Percentiles rank a stretch among this genome's conserved stretches.
These are phyloP conservation scores for Sclerotinia borealis DNA, from an alignment of 2,329 filamentous ascomycete genomes.

Conservation along the genomic window DNA sequence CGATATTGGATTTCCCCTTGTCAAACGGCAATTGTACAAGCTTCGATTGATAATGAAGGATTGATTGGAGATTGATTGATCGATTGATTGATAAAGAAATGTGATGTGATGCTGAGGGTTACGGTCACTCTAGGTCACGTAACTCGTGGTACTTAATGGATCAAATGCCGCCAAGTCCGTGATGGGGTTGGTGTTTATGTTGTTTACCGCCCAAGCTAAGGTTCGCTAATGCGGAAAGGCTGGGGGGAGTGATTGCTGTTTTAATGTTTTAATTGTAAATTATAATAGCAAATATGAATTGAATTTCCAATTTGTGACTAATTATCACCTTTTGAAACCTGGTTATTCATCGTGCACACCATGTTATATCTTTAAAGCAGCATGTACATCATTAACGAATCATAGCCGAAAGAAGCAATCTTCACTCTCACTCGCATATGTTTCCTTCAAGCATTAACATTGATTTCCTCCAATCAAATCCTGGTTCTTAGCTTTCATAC, in stretches of 20 bases:
- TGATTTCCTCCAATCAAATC: background rate
- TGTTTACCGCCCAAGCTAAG: conserved; percentile 7
- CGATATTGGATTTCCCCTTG: background rate
- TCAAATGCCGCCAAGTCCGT: conserved; percentile 7
- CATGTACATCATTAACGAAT: conserved; percentile 1
- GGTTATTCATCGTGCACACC: background rate
- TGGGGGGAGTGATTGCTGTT: background rate
- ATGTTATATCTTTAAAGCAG: background rate
- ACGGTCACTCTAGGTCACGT: too few relatives aligned
- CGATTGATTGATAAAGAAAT: background rate
- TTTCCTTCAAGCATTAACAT: background rate
- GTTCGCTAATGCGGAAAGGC: conserved; percentile 8
- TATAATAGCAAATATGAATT: background rate
- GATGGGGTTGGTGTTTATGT: background rate
- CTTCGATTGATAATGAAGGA: background rate
- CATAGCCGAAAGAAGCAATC: background rate
- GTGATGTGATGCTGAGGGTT: too few relatives aligned
- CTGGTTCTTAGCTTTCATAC: background rate
- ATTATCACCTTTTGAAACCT: background rate
- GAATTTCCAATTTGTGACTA: background rate
- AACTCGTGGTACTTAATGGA: background rate
- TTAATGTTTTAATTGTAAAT: background rate
- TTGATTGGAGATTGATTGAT: background rate
- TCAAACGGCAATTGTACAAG: background rate
- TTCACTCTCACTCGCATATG: background rate